Percentiles rank a stretch among this genome's conserved stretches.
Conservation (phyloP, 352 stramenopile genomes). For the Phytophthora rubi region DNA sequence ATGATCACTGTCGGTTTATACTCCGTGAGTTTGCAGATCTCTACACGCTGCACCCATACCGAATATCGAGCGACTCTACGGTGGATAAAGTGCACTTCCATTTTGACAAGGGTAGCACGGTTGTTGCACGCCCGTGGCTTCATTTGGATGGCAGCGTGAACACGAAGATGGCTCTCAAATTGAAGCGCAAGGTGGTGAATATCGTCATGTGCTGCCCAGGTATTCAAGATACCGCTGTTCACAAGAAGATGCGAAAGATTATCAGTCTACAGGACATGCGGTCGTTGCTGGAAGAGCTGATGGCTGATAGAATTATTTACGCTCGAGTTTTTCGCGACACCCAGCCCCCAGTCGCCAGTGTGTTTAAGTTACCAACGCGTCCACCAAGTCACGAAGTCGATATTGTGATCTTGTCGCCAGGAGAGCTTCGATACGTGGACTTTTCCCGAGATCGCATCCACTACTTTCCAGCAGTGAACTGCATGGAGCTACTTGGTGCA, state of each 20-base stretch:
- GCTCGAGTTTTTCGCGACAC: slow-evolving; percentile 42
- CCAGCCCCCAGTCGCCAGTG: slow-evolving; percentile 17
- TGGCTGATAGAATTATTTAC: slow-evolving; percentile 69
- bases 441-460: slow-evolving; percentile 56
- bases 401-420: slow-evolving; percentile 39
- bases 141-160: slow-evolving; percentile 78
- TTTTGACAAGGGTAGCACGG: slow-evolving; percentile 65
- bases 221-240: slow-evolving; percentile 62
- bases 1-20: slow-evolving; percentile 61
- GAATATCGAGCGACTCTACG: slow-evolving; percentile 46
- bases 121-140: slow-evolving; percentile 76
- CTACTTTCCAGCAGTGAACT: slow-evolving; percentile 83
- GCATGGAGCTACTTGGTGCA: slow-evolving; percentile 74
- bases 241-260: slow-evolving; percentile 76
- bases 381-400: slow-evolving; percentile 4
- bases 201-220: slow-evolving; percentile 80
- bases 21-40: slow-evolving; percentile 48
- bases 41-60: slow-evolving; percentile 72
- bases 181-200: slow-evolving; percentile 86
- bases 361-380: slow-evolving; percentile 41
- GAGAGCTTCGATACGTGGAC: slow-evolving; percentile 60
- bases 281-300: slow-evolving; percentile 69
- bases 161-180: slow-evolving; percentile 48
- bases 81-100: slow-evolving; percentile 72
- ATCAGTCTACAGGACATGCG: slow-evolving; percentile 77